Percentiles rank a stretch among this genome's conserved stretches.
phyloP scores from a whole-genome alignment of 2,329 filamentous ascomycete genomes.

The Aureobasidium sp. region DNA sequence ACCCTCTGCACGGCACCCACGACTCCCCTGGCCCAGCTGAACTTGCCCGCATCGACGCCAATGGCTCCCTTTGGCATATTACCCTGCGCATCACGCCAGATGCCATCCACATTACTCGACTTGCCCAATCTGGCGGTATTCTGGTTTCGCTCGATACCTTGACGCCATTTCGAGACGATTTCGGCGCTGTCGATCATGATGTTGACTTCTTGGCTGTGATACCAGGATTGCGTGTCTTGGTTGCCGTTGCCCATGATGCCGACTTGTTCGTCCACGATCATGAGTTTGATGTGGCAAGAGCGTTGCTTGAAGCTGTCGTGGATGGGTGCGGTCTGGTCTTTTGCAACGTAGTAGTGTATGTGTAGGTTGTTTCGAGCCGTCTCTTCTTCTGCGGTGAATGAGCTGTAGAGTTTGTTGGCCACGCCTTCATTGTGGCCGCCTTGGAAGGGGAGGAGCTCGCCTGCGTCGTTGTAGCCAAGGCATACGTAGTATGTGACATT shows the following conservation, averaged over 20 bases:
- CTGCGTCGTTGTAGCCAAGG: conserved; percentile 71
- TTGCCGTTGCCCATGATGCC: conserved; percentile 71
- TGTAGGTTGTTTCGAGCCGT: conserved; percentile 47
- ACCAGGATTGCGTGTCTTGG: conserved; percentile 75
- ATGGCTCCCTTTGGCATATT: conserved; percentile 37
- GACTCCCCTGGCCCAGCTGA: conserved; percentile 53
- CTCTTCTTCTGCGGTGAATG: conserved; percentile 38
- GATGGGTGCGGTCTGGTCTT: conserved; percentile 63
- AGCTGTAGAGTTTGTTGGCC: conserved; percentile 51
- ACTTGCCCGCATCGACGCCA: conserved; percentile 44
- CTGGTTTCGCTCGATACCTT: conserved; percentile 55
- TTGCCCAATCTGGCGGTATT: conserved; percentile 57
- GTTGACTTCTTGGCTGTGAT: conserved; percentile 71
- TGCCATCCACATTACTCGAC: conserved; percentile 49
- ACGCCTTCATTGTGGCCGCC: conserved; percentile 71
- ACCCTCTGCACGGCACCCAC: conserved; percentile 53
- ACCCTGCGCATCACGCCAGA: conserved; percentile 51
- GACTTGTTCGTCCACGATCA: conserved; percentile 63
- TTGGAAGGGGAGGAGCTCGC: conserved; percentile 68
- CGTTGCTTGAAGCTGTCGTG: conserved; percentile 59
- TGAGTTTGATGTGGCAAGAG: conserved; percentile 69
- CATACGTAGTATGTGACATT: conserved; percentile 65
- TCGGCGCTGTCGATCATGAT: conserved; percentile 60
- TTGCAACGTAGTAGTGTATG: conserved; percentile 65
- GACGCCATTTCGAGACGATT: conserved; percentile 44